Evolutionary conservation across 345 rosid species (phyloP), one percentile per base, ranked within the genome.

Genomic region (Camelina hispida): DNA sequence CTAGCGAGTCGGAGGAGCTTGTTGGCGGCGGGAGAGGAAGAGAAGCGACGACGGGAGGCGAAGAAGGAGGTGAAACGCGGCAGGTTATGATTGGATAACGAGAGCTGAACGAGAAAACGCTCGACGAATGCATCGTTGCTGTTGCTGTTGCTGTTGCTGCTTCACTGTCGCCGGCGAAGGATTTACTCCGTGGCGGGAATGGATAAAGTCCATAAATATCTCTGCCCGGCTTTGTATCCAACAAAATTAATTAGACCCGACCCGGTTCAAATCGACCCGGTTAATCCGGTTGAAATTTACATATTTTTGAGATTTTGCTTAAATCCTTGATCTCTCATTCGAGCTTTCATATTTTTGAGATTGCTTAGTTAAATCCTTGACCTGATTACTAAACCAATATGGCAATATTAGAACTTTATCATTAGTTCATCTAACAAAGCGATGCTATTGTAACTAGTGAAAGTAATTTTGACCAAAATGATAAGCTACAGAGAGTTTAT

Each of bases 11-110:
- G 18, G 86, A 52, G 22, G 86, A 59, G 70, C 34, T 59, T 25
- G 81, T 59, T 25, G 81, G 6, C 68, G 80, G 9, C 76, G 70
- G 59, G 15, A 51, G 20, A 62, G 81, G 47, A 73, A 70, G 20
- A 46, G 77, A 23, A 25, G 75, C 17, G 15, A 77, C 18, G 35
- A 78, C 9, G 63, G 74, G 63, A 0, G 60, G 6, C 9, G 78
- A 66, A 1, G 81, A 35, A 25, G 79, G 25, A 50, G 81, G 15
- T 18, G 87, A 81, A 35, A 80, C 80, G 82, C 72, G 86, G 82
- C 96, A 83, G 80, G 74, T 74, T 66, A 87, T 62, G 67, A 71
- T 58, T n/a, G 85, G 83, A 56, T 62, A 81, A 25, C 87, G 83
- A 68, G 66, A 75, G 5, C 87, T 83, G 38, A 65, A 42, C 0